Conservation (phyloP, 495 filamentous ascomycete species). For the Oidiodendron maius region DNA sequence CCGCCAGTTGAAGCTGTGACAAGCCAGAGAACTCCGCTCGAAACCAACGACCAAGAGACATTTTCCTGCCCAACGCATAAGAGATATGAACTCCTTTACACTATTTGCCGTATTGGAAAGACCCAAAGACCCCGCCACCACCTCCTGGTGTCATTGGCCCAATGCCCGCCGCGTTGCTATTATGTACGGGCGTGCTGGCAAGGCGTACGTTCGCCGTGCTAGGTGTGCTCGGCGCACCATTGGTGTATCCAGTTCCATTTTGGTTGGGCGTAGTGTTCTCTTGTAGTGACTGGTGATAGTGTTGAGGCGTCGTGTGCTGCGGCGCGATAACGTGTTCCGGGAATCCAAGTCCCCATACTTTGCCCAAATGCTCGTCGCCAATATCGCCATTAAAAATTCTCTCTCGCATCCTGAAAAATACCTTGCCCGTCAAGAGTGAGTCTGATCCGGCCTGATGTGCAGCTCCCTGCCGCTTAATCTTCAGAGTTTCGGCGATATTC, state of each 20-base stretch:
- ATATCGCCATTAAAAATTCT: constrained; percentile 81
- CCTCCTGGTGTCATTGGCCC: constrained; percentile 65
- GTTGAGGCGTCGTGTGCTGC: constrained; percentile 26
- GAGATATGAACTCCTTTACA: constrained; percentile 19
- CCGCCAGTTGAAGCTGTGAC: constrained; percentile 1
- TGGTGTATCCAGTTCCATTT: constrained; percentile 37
- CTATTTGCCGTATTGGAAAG: constrained; percentile 33
- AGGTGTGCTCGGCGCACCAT: constrained; percentile 67
- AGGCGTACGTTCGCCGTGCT: constrained; percentile 48
- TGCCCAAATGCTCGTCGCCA: constrained; percentile 67
- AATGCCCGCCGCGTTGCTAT: constrained; percentile 42
- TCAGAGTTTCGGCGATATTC: constrained; percentile 87
- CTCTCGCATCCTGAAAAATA: constrained; percentile 85
- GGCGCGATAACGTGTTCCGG: constrained; percentile 24
- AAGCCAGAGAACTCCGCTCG: constrained; percentile 11
- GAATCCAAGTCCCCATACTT: constrained; percentile 77
- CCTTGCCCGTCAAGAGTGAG: constrained; percentile 83
- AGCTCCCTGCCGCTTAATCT: constrained; percentile 75
- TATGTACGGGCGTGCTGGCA: constrained; percentile 54
- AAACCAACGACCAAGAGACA: constrained; percentile 3
- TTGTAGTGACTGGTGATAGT: constrained; percentile 25
- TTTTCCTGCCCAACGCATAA: neutral
- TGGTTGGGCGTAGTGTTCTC: constrained; percentile 42
- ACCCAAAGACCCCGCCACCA: constrained; percentile 57
- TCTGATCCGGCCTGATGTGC: constrained; percentile 91